Evolutionary conservation across 2,329 filamentous ascomycete genomes (phyloP), one percentile per base, ranked within the genome.

Genomic region (Curvularia eragrostidis): DNA sequence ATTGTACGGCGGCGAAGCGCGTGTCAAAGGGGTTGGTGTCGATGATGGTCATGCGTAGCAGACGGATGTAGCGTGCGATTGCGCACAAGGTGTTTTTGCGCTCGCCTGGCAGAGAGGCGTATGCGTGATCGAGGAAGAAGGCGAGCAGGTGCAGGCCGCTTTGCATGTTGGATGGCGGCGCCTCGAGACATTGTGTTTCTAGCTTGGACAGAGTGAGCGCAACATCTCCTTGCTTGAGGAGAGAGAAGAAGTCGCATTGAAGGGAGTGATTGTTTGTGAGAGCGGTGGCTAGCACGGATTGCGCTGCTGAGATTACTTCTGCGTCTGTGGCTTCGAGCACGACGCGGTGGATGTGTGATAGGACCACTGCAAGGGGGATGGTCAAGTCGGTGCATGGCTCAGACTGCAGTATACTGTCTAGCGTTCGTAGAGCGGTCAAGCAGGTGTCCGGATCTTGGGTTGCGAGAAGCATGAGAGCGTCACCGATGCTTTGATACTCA

Each of bases 1-100:
- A 85, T 36, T 78, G 74, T 1, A 82, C 81, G 1, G 86, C 87
- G 0, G 89, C 85, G 66, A 85, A 80, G 48, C 89, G 85, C 0
- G 83, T 86, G 68, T 90, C 86, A 58, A 89, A 90, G 18, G 85
- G 83, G 41, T 75, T 76, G 5, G 67, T 71, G 48, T 77, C 75
- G 15, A 66, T 52, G 36, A 73, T 71, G 6, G 69, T 68, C 59
- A 61, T 68, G 41, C 72, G 70, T 0, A 76, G 58, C 13, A 75
- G 57, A 23, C 67, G 67, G 54, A 74, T 69, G 59, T 72, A 77
- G 9, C 65, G 61, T 7, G 63, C 63, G 4, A 65, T 62, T 18
- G 50, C 54, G 7, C 43, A 15, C 3, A 71, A 38, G 12, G 65
- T 34, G 1, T 26, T 23, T 5, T 9, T 24, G 8, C 53, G 54